phyloP scores from a whole-genome alignment of 2,329 filamentous ascomycete genomes.

The Exophiala phaeomuriformis region DNA sequence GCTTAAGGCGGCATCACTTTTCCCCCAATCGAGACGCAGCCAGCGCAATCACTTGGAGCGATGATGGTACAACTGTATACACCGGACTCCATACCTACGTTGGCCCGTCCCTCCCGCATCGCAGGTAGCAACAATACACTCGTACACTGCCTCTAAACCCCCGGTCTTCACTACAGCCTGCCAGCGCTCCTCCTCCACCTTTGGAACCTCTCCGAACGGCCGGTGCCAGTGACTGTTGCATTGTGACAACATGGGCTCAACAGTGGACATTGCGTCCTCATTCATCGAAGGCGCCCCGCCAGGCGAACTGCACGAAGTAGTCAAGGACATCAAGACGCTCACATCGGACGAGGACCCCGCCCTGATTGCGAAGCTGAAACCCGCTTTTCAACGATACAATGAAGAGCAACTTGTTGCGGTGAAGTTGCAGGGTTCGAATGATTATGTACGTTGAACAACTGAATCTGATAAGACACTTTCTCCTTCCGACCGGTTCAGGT shows the following conservation, averaged over 20 bases:
- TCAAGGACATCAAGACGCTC: slow-evolving; percentile 78
- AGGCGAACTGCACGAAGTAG: slow-evolving; percentile 88
- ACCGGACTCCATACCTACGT: no score
- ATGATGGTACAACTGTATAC: no score
- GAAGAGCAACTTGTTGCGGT: slow-evolving; percentile 86
- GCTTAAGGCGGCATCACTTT: no score
- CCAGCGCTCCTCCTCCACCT: neutral
- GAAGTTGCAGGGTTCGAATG: slow-evolving; percentile 79
- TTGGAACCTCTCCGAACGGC: neutral
- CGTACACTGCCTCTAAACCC: no score
- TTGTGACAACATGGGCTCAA: slow-evolving; percentile 37
- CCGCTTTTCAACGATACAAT: slow-evolving; percentile 90
- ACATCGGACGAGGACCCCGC: slow-evolving; percentile 58
- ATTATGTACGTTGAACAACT: slow-evolving; percentile 50
- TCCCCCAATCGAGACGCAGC: no score
- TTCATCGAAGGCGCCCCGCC: slow-evolving; percentile 93
- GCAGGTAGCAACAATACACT: no score
- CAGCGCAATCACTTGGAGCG: no score
- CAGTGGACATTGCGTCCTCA: slow-evolving; percentile 60
- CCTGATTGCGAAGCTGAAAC: slow-evolving; percentile 63
- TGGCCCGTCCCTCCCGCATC: no score
- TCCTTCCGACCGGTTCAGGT: neutral
- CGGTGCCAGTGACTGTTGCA: neutral
- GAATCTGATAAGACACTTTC: neutral
- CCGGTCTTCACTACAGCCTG: neutral